These are phyloP conservation scores for Krasilnikovozyma curviuscula DNA, from an alignment of 768 basidiomycete genomes.

Conservation along the genomic window DNA sequence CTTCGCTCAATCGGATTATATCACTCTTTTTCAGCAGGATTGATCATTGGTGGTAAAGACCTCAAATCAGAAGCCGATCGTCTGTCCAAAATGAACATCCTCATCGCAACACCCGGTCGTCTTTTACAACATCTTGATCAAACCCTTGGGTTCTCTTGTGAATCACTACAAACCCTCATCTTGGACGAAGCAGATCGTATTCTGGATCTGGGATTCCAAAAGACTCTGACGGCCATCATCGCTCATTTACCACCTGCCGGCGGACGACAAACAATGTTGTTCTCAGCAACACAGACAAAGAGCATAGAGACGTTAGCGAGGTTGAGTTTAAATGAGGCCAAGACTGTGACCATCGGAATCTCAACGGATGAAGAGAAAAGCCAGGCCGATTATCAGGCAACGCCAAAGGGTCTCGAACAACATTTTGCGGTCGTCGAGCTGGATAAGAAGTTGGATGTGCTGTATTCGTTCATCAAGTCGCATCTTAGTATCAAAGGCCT, in stretches of 20 bases:
- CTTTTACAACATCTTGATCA: constrained; percentile 96
- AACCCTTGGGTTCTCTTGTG: constrained; percentile 80
- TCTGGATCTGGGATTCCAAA: constrained; percentile 86
- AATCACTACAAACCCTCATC: constrained; percentile 78
- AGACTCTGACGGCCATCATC: constrained; percentile 75
- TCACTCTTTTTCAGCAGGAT: constrained; percentile 79
- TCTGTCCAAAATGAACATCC: constrained; percentile 82
- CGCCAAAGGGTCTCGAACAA: constrained; percentile 65
- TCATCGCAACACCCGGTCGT: constrained; percentile 92
- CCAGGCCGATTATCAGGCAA: constrained; percentile 29
- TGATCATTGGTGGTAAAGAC: constrained; percentile 92
- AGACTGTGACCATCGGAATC: constrained; percentile 4
- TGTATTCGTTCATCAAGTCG: constrained; percentile 88
- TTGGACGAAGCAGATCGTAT: constrained; percentile 94
- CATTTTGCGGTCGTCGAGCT: constrained; percentile 67
- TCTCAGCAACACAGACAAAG: constrained; percentile 89
- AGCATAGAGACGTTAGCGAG: constrained; percentile 62
- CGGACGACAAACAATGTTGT: constrained; percentile 77
- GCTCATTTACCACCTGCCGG: constrained; percentile 48
- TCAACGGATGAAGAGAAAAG: constrained; percentile 20
- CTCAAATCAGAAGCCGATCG: constrained; percentile 76
- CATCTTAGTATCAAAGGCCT: constrained; percentile 80
- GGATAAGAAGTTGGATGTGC: constrained; percentile 69
- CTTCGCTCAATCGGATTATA: constrained; percentile 77
- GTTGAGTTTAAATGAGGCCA: constrained; percentile 40